Evolutionary conservation across 1,139 yeast genomes (phyloP), one percentile per base, ranked within the genome.

Genomic region (Yamadazyma epiphylla): DNA sequence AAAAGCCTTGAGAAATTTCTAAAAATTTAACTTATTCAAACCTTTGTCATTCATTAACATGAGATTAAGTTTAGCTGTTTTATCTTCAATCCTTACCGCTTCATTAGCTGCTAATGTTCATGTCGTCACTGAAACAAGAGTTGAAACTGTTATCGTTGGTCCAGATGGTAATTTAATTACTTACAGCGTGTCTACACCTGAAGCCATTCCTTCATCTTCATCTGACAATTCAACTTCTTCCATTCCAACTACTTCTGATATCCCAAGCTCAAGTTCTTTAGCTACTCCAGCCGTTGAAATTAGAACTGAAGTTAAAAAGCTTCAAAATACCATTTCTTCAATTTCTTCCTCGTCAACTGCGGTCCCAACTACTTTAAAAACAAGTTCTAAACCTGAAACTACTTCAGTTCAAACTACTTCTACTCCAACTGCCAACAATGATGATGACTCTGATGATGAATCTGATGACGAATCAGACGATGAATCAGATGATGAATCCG

Each of bases 81-180:
- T 24, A 17, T 42, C 40, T 13, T 36, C 47, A 23, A 35, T 46
- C 28, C 33, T 48, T 25, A 32, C 49, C 15, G 40, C 37, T 16
- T 36, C 36, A 14, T 28, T 31, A 26, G 39, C 44, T 26, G 44
- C 45, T 13, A 32, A 36, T 10, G 44, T 46, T 11, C 36, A 40
- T 10, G 37, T 41, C 12, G 50, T 47, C n/a, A 49, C 55, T 22
- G 40, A 47, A 25, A 41, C 47, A 13, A 38, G 30, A 19, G 23
- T 45, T 11, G 37, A 33, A 23, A 47, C 53, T 21, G 53, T 48
- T n/a, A 41, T 31, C 21, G 41, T 32, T 19, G 28, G 35, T 20
- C 51, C 28, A 21, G 36, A 16, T 19, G 34, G 30, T 23, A 33
- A 17, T 4, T 10, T 9, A 6, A 19, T 25, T 2, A 14, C 28